Evolutionary conservation across 2,329 filamentous ascomycete genomes (phyloP).

Genomic region (Magnaporthales sp.): DNA sequence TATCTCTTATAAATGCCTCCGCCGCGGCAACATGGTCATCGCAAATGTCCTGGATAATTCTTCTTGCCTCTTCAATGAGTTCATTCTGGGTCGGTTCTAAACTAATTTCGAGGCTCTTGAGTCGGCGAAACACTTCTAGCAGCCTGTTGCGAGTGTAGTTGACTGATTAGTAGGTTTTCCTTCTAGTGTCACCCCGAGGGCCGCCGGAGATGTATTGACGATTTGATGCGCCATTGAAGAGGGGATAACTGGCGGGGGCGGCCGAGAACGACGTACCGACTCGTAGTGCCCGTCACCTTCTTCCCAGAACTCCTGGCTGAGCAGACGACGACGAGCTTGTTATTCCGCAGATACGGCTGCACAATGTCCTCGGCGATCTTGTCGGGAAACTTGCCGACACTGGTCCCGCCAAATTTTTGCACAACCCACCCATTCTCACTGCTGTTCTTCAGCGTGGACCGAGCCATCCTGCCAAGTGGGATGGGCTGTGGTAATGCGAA

Average conservation of each 20-base stretch:
- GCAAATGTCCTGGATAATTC: constrained; percentile 72
- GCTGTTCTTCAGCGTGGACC: constrained; percentile 16
- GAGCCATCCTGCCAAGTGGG: constrained; percentile 13
- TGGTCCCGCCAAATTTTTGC: constrained; percentile 93
- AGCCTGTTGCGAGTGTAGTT: constrained; percentile 28
- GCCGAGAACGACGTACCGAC: constrained; percentile 56
- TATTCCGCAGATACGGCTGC: constrained; percentile 41
- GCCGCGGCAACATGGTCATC: constrained; percentile 73
- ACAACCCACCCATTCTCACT: constrained; percentile 62
- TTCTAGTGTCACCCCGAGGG: neutral
- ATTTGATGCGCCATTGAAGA: neutral
- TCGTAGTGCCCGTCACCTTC: constrained; percentile 92
- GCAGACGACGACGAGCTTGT: constrained; percentile 86
- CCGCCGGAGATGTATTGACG: neutral
- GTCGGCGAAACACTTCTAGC: constrained; percentile 49
- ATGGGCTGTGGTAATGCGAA: neutral
- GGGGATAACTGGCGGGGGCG: neutral
- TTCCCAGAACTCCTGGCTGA: constrained; percentile 91
- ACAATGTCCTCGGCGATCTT: constrained; percentile 68
- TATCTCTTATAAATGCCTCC: constrained; percentile 49
- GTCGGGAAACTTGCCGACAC: constrained; percentile 84
- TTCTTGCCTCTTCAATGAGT: constrained; percentile 56
- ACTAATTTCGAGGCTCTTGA: constrained; percentile 42
- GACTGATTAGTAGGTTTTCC: constrained; percentile 7
- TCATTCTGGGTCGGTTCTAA: constrained; percentile 42